phyloP scores from a whole-genome alignment of 257 asterid genomes.

The Ocimum tenuiflorum region DNA sequence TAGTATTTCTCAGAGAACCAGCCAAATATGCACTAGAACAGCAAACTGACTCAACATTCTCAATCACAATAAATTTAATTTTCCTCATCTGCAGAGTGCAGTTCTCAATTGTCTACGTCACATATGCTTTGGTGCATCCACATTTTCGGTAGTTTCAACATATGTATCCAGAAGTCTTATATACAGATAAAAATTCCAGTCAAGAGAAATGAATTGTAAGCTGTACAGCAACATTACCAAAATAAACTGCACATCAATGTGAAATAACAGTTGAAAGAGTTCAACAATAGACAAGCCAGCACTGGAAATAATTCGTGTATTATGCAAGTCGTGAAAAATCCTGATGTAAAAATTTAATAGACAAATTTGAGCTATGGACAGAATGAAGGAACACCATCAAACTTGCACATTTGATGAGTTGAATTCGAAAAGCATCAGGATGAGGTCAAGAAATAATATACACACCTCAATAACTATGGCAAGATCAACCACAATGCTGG shows the following conservation, averaged over 20 bases:
- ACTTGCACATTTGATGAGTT: background rate
- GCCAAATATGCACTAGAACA: background rate
- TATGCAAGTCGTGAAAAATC: background rate
- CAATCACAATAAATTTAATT: too few species aligned
- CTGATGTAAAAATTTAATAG: background rate
- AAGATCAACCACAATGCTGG: slow-evolving; percentile 90
- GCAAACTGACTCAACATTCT: background rate
- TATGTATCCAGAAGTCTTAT: background rate
- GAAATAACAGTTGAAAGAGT: too few species aligned
- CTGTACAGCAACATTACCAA: background rate
- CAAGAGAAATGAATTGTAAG: background rate
- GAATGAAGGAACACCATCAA: background rate
- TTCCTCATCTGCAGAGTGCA: background rate
- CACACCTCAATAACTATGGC: slow-evolving; percentile 85
- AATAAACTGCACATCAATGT: background rate
- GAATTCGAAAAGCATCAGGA: background rate
- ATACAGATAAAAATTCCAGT: background rate
- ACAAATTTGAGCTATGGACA: background rate
- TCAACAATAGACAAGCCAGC: background rate
- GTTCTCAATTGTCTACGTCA: background rate
- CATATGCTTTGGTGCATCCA: background rate
- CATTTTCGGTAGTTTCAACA: background rate
- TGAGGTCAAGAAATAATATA: background rate
- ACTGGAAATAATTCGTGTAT: background rate
- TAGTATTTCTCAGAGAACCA: too few species aligned